Conservation (phyloP, 2,329 filamentous ascomycete genomes). For the Fusarium lateritium region DNA sequence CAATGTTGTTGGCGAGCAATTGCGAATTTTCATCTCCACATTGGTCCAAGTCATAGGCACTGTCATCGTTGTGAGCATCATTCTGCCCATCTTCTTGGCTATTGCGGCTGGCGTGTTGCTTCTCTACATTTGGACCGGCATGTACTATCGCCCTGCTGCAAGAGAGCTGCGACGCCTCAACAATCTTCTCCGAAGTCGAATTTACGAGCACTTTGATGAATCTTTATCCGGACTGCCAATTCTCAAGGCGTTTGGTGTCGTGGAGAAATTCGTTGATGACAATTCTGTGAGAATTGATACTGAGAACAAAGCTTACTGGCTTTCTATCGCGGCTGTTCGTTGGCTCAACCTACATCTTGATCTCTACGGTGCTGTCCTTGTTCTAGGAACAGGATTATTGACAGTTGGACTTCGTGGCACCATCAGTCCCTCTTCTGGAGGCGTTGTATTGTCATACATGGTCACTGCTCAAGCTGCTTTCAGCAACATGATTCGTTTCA, state of each 20-base stretch:
- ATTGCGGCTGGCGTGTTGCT: slow-evolving; percentile 18
- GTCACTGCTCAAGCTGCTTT: slow-evolving; percentile 64
- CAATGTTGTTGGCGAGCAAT: slow-evolving; percentile 25
- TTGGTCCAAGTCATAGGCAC: slow-evolving; percentile 28
- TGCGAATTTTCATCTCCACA: slow-evolving; percentile 27
- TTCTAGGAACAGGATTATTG: slow-evolving; percentile 7
- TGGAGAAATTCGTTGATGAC: slow-evolving; percentile 12
- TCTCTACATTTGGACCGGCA: slow-evolving; percentile 24
- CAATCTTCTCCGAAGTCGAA: slow-evolving; percentile 32
- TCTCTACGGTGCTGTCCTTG: slow-evolving; percentile 18
- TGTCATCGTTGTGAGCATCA: slow-evolving; percentile 30
- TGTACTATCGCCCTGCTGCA: slow-evolving; percentile 30
- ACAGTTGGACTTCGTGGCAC: slow-evolving; percentile 32
- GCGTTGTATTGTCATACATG: slow-evolving; percentile 30
- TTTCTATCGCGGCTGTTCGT: slow-evolving; percentile 10
- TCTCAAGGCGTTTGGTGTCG: slow-evolving; percentile 26
- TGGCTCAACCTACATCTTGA: slow-evolving; percentile 32
- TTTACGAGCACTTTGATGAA: slow-evolving; percentile 35
- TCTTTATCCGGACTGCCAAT: slow-evolving; percentile 25
- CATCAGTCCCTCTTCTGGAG: slow-evolving; percentile 25
- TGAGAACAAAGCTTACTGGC: slow-evolving; percentile 31
- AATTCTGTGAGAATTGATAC: slow-evolving; percentile 28
- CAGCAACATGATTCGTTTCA: slow-evolving; percentile 76
- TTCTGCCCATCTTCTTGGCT: slow-evolving; percentile 20
- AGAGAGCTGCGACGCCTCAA: slow-evolving; percentile 25